Evolutionary conservation across 1,284 basidiomycete species (phyloP), one percentile per base, ranked within the genome.

Genomic region (Paramarasmius palmivorus): DNA sequence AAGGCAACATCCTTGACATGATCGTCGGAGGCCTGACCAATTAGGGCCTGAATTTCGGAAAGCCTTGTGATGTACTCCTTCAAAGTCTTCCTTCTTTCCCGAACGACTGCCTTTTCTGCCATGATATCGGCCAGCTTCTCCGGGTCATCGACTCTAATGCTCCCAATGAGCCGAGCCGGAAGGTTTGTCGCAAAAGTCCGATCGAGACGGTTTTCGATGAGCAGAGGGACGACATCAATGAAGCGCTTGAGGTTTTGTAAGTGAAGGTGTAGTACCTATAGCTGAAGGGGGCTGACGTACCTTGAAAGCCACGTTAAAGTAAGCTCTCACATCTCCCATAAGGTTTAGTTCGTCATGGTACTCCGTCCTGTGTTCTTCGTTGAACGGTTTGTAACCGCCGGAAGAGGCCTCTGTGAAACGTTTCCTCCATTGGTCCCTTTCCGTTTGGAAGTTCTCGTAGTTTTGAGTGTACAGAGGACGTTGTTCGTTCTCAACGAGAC

Each of bases 311-410:
- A 59, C 54, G 19, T 54, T 78, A 57, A 80, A 83, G 57, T 80
- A 82, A 2, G 79, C 78, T 3, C 77, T 73, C 0, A 83, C 79
- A 6, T 71, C 71, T 0, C 78, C 72, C 79, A 83, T 83, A 14
- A 83, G 64, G 1, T 59, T 54, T 12, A 81, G 52, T 26, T 80
- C 80, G 1, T 77, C 70, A 6, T 65, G 59, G 39, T 72, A 69
- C 1, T 42, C 35, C 5, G 60, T 40, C 25, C 44, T 49, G 7
- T 34, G 17, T 3, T 20, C 41, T 7, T 26, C 26, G 4, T 25
- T 5, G 54, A 62, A 15, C 10, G 10, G 10, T 4, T 6, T 4
- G 14, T 29, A 34, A 6, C n/a, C 36, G 8, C 8, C 20, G 15
- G 19, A 15, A 25, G 9, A 37, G 26, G 22, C 36, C 37, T 5